phyloP scores from a whole-genome alignment of 1,284 basidiomycete species.

The Blastosporella zonata region DNA sequence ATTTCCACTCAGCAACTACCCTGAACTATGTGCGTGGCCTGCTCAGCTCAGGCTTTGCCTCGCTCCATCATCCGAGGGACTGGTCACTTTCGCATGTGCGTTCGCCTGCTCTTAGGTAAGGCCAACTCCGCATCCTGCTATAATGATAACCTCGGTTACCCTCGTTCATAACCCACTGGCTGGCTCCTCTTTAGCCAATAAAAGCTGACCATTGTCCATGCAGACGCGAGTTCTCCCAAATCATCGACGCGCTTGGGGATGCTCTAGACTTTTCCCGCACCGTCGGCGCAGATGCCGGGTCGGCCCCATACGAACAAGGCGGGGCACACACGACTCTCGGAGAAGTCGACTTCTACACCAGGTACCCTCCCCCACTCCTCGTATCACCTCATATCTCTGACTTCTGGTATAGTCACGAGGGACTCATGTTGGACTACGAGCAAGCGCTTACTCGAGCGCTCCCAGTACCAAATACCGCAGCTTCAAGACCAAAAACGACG shows the following conservation, averaged over 20 bases:
- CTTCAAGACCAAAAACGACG: background rate
- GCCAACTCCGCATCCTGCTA: background rate
- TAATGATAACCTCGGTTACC: background rate
- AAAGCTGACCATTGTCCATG: background rate
- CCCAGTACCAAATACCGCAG: background rate
- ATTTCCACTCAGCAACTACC: constrained; percentile 94
- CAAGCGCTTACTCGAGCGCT: constrained; percentile 80
- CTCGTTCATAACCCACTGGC: background rate
- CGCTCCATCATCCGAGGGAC: constrained; percentile 84
- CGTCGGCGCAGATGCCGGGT: constrained; percentile 60
- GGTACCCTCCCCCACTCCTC: constrained; percentile 41
- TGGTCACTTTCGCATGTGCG: constrained; percentile 95
- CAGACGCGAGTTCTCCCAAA: constrained; percentile 80
- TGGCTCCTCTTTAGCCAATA: background rate
- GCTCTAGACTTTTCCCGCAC: constrained; percentile 93
- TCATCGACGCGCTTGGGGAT: constrained; percentile 84
- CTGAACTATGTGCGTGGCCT: constrained; percentile 90
- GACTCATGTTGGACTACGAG: constrained; percentile 92
- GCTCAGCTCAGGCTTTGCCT: constrained; percentile 89
- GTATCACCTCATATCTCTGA: background rate
- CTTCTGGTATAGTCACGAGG: constrained; percentile 74
- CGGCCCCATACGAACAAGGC: constrained; percentile 59
- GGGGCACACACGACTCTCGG: constrained; percentile 74
- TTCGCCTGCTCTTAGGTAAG: constrained; percentile 68
- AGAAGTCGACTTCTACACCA: constrained; percentile 94